These are phyloP conservation scores for Pseudogymnoascus sp. DNA, from an alignment of 2,329 filamentous ascomycete genomes.

Conservation along the genomic window DNA sequence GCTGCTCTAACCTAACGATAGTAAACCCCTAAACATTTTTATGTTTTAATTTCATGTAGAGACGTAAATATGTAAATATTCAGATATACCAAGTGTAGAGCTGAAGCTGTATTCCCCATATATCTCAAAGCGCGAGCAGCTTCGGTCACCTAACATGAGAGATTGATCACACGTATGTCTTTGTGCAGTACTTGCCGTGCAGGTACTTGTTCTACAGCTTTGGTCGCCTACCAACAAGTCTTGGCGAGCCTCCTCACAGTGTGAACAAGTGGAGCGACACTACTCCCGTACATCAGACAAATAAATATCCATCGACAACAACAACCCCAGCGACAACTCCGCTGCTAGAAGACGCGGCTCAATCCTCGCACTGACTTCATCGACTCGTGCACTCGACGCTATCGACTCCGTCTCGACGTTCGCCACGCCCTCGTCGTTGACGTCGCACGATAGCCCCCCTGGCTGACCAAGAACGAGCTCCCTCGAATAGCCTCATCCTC, in stretches of 20 bases:
- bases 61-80: not conserved
- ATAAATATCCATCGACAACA: conserved; percentile 8
- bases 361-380: not conserved
- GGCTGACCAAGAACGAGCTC: not conserved
- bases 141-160: not conserved
- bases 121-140: not conserved
- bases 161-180: not conserved
- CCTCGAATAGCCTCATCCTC: not conserved
- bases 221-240: conserved; percentile 5
- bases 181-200: not conserved
- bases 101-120: not conserved
- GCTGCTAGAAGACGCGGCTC: conserved; percentile 1
- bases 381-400: not conserved
- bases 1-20: not conserved
- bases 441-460: conserved; percentile 1
- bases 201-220: conserved; percentile 1
- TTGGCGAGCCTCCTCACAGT: conserved; percentile 3
- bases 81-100: not conserved
- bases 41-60: not conserved
- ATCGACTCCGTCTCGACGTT: not conserved
- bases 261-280: conserved; percentile 6
- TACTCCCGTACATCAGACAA: conserved; percentile 6
- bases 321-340: not conserved
- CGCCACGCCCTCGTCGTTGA: not conserved
- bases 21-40: not conserved